Evolutionary conservation across 2,329 filamentous ascomycete species (phyloP).

Genomic region (Neonectria hederae): DNA sequence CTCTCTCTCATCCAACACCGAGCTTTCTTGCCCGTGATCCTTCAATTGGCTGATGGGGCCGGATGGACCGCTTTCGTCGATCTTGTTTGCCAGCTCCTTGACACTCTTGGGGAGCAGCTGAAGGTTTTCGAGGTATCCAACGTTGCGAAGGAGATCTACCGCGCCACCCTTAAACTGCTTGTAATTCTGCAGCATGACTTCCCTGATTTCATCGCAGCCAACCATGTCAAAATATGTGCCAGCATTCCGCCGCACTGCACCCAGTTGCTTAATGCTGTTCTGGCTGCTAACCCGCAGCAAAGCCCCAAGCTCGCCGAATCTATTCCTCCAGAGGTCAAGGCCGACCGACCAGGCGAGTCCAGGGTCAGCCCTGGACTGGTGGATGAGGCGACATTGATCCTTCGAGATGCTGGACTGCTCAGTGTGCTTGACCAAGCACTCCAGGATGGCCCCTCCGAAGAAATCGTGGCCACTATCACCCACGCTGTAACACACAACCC

Average conservation of each 20-base stretch:
- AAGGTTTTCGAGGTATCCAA: constrained; percentile 75
- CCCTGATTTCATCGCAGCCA: constrained; percentile 89
- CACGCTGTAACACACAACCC: constrained; percentile 73
- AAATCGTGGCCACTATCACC: constrained; percentile 79
- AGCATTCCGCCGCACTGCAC: constrained; percentile 84
- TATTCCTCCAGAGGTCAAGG: constrained; percentile 69
- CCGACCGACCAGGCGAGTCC: constrained; percentile 80
- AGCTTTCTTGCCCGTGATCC: constrained; percentile 80
- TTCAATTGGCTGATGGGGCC: constrained; percentile 71
- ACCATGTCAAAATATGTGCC: constrained; percentile 83
- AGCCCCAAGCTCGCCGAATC: constrained; percentile 72
- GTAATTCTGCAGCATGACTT: constrained; percentile 93
- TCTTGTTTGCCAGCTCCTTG: constrained; percentile 76
- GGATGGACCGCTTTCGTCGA: constrained; percentile 83
- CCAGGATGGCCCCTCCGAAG: constrained; percentile 71
- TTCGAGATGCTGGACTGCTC: constrained; percentile 65
- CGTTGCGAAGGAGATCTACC: constrained; percentile 84
- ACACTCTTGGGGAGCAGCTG: constrained; percentile 81
- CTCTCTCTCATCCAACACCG: constrained; percentile 83
- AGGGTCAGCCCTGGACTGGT: constrained; percentile 72
- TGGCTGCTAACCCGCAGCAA: constrained; percentile 81
- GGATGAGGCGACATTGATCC: constrained; percentile 67
- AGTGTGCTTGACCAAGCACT: constrained; percentile 68
- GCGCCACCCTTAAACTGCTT: constrained; percentile 82
- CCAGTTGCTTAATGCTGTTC: constrained; percentile 87